Percentiles rank a stretch among this genome's conserved stretches.
These are phyloP conservation scores for Paratinospora sagittata DNA, from an alignment of 164 flowering plant species.

Conservation along the genomic window DNA sequence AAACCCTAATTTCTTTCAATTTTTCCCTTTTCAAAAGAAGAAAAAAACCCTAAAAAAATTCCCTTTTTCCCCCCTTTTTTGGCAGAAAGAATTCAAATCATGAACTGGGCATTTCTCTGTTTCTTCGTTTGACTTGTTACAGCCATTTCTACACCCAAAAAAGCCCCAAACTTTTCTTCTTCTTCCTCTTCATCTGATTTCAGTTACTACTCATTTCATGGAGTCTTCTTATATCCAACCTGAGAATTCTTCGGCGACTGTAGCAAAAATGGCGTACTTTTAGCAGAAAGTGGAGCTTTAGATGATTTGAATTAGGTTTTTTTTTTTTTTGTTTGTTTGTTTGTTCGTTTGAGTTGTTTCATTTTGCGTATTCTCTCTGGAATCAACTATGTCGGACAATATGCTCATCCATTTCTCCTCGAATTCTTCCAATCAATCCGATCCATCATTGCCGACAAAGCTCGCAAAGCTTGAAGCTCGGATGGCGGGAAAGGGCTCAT, in stretches of 20 bases:
- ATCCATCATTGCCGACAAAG: conserved; percentile 72
- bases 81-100: background rate
- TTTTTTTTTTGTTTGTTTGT: too few species aligned
- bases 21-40: background rate
- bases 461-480: conserved; percentile 98
- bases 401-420: conserved; percentile 74
- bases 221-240: background rate
- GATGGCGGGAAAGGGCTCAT: conserved; percentile 63
- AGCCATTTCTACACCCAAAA: background rate
- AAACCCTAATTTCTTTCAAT: background rate
- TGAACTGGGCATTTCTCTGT: background rate
- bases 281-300: background rate
- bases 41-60: background rate
- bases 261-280: background rate
- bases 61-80: background rate
- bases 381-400: conserved; percentile 73
- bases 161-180: background rate
- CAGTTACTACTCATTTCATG: background rate
- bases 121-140: background rate
- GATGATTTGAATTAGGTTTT: conserved; percentile 19
- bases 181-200: background rate
- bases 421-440: conserved; percentile 88
- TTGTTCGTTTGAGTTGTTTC: background rate
- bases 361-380: conserved; percentile 1
- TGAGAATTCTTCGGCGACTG: background rate